Conservation (phyloP, 345 rosid genomes). For the Gossypium mustelinum region DNA sequence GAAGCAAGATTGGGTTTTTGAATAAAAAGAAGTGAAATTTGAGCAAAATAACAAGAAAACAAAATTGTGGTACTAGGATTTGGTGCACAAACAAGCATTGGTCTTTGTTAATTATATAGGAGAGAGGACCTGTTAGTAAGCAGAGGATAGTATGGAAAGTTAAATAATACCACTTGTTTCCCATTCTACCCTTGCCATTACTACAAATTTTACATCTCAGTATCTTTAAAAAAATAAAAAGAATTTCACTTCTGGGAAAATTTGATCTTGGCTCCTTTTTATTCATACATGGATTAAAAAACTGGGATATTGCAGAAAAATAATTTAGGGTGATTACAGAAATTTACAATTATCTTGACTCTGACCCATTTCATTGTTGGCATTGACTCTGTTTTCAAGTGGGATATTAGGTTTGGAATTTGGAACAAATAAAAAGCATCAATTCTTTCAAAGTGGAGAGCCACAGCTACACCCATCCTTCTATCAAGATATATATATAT, state of each 20-base stretch:
- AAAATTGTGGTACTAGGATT: not conserved
- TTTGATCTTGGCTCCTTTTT: not conserved
- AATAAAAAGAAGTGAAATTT: not conserved
- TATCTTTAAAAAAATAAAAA: not conserved
- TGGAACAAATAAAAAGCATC: not conserved
- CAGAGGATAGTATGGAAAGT: not conserved
- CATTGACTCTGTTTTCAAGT: not conserved
- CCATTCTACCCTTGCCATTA: slow-evolving; percentile 1
- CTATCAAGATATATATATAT: too few relatives aligned
- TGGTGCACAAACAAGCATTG: not conserved
- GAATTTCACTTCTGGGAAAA: not conserved
- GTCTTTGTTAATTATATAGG: not conserved
- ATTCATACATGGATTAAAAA: too few relatives aligned
- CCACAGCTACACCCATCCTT: not conserved
- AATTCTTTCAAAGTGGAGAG: not conserved
- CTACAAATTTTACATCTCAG: not conserved
- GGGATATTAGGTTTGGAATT: not conserved
- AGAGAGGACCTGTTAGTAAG: not conserved
- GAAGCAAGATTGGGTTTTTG: not conserved
- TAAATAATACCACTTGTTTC: not conserved
- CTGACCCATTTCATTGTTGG: not conserved
- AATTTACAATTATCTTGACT: not conserved
- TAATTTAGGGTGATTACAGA: not conserved
- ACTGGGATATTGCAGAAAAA: too few relatives aligned
- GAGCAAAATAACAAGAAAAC: not conserved